Conservation (phyloP, 768 basidiomycete species). For the Agrocybe chaxingu region DNA sequence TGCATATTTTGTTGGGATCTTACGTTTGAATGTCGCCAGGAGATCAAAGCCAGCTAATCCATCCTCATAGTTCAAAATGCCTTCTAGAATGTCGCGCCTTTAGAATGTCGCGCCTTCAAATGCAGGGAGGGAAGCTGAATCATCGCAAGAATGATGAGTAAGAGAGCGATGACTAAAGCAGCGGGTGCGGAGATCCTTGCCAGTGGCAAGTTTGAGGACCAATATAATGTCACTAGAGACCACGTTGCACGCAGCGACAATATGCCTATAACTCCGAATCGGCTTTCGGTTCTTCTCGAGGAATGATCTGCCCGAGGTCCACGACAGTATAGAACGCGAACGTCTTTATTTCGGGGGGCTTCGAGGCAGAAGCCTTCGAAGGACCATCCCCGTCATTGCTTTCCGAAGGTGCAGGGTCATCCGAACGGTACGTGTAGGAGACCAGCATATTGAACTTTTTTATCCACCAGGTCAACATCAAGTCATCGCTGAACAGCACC, state of each 20-base stretch:
- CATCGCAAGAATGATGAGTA: no score
- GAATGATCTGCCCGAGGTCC: constrained; percentile 69
- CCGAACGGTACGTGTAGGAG: constrained; percentile 90
- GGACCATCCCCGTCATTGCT: constrained; percentile 46
- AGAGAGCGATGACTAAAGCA: not conserved
- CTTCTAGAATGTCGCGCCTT: no score
- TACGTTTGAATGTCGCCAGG: no score
- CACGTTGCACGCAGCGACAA: not conserved
- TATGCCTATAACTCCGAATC: constrained; percentile 16
- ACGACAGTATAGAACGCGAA: constrained; percentile 89
- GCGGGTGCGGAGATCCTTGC: no score
- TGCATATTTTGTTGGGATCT: no score
- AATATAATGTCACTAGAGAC: not conserved
- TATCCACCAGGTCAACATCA: constrained; percentile 1
- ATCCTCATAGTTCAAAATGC: no score
- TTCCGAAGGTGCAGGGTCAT: constrained; percentile 72
- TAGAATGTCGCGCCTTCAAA: no score
- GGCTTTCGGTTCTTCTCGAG: constrained; percentile 47
- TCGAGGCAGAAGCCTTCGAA: constrained; percentile 35
- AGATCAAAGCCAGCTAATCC: no score
- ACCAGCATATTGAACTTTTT: constrained; percentile 90
- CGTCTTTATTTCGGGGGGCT: constrained; percentile 73
- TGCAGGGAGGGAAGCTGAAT: no score
- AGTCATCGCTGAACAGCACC: not conserved
- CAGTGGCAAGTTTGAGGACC: not conserved